Conservation (phyloP, 768 basidiomycete genomes). For the Suillus cothurnatus region DNA sequence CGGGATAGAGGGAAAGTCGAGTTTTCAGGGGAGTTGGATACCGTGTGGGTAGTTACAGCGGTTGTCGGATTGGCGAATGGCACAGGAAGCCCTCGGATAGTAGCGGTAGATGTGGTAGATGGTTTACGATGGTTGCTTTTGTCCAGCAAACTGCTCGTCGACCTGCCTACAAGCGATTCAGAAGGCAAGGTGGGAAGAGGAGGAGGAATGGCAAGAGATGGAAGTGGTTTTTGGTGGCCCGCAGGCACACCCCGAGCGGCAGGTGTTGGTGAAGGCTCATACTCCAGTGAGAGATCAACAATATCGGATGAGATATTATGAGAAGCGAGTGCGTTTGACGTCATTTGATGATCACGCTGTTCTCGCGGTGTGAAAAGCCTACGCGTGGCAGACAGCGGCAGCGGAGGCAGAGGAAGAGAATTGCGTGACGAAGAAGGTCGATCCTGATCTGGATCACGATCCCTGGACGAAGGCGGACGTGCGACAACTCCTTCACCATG, state of each 20-base stretch:
- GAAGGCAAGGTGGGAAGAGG: conserved; percentile 63
- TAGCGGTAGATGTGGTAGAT: conserved; percentile 47
- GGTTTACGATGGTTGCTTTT: conserved; percentile 40
- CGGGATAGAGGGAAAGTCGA: conserved; percentile 39
- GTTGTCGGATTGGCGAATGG: conserved; percentile 65
- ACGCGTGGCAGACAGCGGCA: conserved; percentile 42
- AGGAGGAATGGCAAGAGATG: conserved; percentile 55
- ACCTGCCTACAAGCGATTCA: conserved; percentile 43
- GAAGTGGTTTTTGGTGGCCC: conserved; percentile 50
- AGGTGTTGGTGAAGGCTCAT: conserved; percentile 52
- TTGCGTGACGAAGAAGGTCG: conserved; percentile 27
- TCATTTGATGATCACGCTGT: conserved; percentile 45
- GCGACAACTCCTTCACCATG: conserved; percentile 24
- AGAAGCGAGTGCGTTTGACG: conserved; percentile 11
- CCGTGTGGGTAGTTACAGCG: conserved; percentile 66
- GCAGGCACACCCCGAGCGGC: conserved; percentile 33
- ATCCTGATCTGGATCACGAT: conserved; percentile 28
- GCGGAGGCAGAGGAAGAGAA: conserved; percentile 19
- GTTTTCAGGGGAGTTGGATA: conserved; percentile 46
- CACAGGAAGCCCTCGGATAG: conserved; percentile 49
- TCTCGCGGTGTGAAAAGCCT: conserved; percentile 62
- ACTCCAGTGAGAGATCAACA: conserved; percentile 34
- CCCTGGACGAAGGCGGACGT: conserved; percentile 30
- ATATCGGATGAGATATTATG: conserved; percentile 27
- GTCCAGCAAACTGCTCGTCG: conserved; percentile 23